These are phyloP conservation scores for Glarea lozoyensis DNA, from an alignment of 495 filamentous ascomycete genomes.

Conservation along the genomic window DNA sequence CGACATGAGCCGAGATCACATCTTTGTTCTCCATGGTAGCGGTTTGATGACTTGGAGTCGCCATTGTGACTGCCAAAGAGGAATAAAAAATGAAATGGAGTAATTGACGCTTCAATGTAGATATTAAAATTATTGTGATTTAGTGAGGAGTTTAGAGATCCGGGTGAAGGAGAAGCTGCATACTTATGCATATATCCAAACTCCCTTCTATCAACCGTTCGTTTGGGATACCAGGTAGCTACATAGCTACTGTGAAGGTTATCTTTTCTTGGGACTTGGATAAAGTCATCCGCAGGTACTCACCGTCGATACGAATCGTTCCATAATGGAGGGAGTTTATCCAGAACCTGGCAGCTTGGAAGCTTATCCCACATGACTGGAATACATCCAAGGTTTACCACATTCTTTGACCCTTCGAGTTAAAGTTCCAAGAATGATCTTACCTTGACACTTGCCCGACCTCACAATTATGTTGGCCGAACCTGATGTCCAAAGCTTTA, in stretches of 20 bases:
- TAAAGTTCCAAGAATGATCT: no score
- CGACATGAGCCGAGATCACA: conserved; percentile 31
- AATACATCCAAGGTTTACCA: no score
- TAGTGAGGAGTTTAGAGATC: neutral
- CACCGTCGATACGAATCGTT: neutral
- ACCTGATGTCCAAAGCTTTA: no score
- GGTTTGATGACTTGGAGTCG: neutral
- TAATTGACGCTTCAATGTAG: neutral
- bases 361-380: no score
- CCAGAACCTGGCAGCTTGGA: no score
- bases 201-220: neutral
- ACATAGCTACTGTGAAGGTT: neutral
- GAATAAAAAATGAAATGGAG: neutral
- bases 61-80: neutral
- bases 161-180: neutral
- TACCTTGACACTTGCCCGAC: no score
- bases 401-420: no score
- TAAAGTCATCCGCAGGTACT: neutral
- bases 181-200: neutral
- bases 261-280: no score
- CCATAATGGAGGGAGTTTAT: no score
- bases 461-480: no score
- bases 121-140: neutral
- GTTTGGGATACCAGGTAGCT: neutral
- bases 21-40: conserved; percentile 8